Evolutionary conservation across 2,329 filamentous ascomycete genomes (phyloP).

Genomic region (Penicillium occitanis): DNA sequence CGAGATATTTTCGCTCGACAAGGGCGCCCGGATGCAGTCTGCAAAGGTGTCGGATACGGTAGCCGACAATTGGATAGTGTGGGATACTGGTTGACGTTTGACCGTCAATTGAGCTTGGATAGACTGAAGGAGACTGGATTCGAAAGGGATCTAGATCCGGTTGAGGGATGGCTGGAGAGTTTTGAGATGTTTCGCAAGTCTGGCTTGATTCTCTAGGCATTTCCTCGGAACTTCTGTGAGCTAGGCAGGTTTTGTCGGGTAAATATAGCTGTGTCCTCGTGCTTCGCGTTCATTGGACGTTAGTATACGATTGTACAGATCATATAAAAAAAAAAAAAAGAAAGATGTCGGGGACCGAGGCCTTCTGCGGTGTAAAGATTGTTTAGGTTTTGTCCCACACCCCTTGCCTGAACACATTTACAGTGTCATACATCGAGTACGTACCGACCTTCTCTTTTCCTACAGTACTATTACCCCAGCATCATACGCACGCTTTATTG

Average conservation of each 20-base stretch:
- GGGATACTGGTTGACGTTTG: slow-evolving; percentile 51
- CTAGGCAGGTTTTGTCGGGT: background rate
- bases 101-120: slow-evolving; percentile 48
- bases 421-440: background rate
- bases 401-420: slow-evolving; percentile 3
- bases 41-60: slow-evolving; percentile 40
- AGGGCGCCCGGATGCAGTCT: slow-evolving; percentile 28
- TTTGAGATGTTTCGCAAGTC: slow-evolving; percentile 47
- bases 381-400: background rate
- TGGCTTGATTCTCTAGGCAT: slow-evolving; percentile 42
- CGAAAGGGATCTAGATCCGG: slow-evolving; percentile 38
- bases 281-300: background rate
- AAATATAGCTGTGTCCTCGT: background rate
- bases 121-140: slow-evolving; percentile 45
- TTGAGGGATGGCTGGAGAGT: slow-evolving; percentile 45
- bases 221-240: background rate
- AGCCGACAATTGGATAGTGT: slow-evolving; percentile 45
- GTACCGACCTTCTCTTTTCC: background rate
- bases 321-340: background rate
- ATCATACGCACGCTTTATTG: background rate
- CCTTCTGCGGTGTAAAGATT: background rate
- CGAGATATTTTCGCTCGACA: slow-evolving; percentile 31
- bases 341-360: background rate
- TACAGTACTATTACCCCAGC: background rate
- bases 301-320: background rate